Percentiles rank a stretch among this genome's conserved stretches.
Evolutionary conservation across 768 basidiomycete species (phyloP).

Genomic region (Pleurotus djamor): DNA sequence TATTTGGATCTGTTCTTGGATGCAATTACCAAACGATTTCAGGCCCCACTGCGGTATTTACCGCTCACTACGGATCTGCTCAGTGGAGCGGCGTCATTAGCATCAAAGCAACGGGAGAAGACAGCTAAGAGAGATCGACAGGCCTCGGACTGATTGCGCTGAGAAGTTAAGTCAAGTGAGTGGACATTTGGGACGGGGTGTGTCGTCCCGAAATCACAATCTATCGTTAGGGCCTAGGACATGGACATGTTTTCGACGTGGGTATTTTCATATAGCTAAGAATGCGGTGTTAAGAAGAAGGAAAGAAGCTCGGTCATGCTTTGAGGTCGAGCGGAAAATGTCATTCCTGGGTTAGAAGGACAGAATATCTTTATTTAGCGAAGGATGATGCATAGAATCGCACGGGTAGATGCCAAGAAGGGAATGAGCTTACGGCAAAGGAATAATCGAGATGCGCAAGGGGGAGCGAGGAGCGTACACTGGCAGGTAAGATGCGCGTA

Average conservation of each 20-base stretch:
- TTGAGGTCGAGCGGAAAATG: neutral
- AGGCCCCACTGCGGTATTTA: neutral
- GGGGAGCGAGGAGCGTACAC: no score
- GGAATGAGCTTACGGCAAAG: neutral
- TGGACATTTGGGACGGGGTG: neutral
- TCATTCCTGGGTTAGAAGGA: neutral
- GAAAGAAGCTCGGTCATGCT: neutral
- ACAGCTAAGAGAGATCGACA: neutral
- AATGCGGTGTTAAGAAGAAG: slow-evolving; percentile 6
- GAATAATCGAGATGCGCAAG: neutral
- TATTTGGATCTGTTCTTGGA: neutral
- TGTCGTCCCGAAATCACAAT: neutral
- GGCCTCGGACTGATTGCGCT: neutral
- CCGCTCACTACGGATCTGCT: slow-evolving; percentile 3
- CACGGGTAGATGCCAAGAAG: neutral
- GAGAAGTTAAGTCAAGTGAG: neutral
- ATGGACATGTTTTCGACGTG: no score
- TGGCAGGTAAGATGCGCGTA: no score
- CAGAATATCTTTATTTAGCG: neutral
- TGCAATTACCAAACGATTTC: neutral
- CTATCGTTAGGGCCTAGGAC: no score
- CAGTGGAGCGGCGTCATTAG: neutral
- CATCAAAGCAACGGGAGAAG: neutral
- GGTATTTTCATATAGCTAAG: neutral
- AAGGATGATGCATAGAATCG: neutral